Evolutionary conservation across 2,329 filamentous ascomycete species (phyloP).

Genomic region (Pyrenophora graminea): DNA sequence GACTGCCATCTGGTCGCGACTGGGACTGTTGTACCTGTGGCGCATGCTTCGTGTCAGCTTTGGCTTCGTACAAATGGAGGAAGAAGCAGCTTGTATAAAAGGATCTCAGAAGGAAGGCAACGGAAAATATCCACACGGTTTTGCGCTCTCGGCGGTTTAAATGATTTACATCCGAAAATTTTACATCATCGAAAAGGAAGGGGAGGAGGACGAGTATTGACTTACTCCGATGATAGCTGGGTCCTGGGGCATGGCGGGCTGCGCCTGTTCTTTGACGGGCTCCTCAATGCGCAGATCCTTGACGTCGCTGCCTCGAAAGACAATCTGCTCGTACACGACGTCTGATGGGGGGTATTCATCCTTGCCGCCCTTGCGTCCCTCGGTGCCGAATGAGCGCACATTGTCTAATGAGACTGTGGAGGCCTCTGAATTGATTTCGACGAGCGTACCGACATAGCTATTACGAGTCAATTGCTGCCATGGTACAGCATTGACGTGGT

Average conservation of each 20-base stretch:
- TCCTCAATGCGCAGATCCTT: constrained; percentile 97
- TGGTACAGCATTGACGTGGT: constrained; percentile 20
- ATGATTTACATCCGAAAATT: constrained; percentile 95
- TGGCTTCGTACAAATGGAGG: constrained; percentile 13
- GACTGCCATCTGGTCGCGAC: constrained; percentile 24
- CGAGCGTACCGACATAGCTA: constrained; percentile 93
- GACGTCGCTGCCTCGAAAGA: constrained; percentile 97
- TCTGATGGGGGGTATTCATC: constrained; percentile 85
- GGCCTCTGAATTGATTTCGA: constrained; percentile 97
- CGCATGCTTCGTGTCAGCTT: constrained; percentile 33
- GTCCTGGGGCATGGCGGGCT: constrained; percentile 83
- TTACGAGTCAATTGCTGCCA: constrained; percentile 24
- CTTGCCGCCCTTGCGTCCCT: constrained; percentile 79
- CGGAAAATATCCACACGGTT: constrained; percentile 93
- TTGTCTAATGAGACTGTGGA: constrained; percentile 97
- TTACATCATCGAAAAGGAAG: constrained; percentile 74
- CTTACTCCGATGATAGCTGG: constrained; percentile 97
- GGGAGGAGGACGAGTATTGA: constrained; percentile 42
- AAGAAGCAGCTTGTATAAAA: constrained; percentile 12
- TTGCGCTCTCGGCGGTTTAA: constrained; percentile 88
- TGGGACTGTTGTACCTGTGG: constrained; percentile 40
- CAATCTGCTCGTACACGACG: constrained; percentile 96
- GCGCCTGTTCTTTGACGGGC: constrained; percentile 70
- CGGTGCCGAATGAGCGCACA: constrained; percentile 91
- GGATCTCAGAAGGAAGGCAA: constrained; percentile 99